Evolutionary conservation across 208 protist genomes (phyloP), one percentile per base, ranked within the genome.

Genomic region (Leishmania turanica): DNA sequence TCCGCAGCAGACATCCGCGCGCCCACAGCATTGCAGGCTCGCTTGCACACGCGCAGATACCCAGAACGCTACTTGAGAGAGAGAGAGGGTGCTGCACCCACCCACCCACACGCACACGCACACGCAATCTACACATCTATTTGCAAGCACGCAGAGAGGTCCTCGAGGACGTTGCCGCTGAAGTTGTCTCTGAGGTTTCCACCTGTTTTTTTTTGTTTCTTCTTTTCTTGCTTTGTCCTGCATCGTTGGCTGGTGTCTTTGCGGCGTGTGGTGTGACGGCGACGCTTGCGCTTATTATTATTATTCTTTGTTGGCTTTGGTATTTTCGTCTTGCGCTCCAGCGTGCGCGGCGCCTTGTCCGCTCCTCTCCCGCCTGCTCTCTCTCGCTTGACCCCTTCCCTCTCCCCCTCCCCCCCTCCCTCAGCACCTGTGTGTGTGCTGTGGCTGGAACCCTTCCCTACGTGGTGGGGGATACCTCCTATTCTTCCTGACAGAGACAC

Each of bases 221-320:
- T n/a, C 40, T 24, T 47, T 54, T 81, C 42, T 51, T 19, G 3
- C 19, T 7, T 64, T 68, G 53, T 72, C 47, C 49, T 54, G 34
- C 65, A 69, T 58, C 51, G 77, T 69, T 40, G 31, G 47, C 42
- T 47, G 75, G 66, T 37, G 62, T 15, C 72, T 70, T 76, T 42
- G 58, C 19, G n/a, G 64, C 56, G 1, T 24, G 60, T 31, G 60
- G 21, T 13, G 49, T 19, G 60, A 13, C 60, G 1, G 7, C 24
- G 27, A 24, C 15, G 60, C 24, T 65, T 31, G 15, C 60, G 8
- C 9, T 24, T 65, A 24, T 24, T 84, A 58, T 40, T 47, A 58
- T 40, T 47, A 53, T 53, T 53, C 15, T 53, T 53, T 53, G 8
- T 17, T 53, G 49, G 11, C 15, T 19, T 53, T 17, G 49, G 49